phyloP scores from a whole-genome alignment of 768 basidiomycete species.

The Tylopilus plumbeoviolaceoides region DNA sequence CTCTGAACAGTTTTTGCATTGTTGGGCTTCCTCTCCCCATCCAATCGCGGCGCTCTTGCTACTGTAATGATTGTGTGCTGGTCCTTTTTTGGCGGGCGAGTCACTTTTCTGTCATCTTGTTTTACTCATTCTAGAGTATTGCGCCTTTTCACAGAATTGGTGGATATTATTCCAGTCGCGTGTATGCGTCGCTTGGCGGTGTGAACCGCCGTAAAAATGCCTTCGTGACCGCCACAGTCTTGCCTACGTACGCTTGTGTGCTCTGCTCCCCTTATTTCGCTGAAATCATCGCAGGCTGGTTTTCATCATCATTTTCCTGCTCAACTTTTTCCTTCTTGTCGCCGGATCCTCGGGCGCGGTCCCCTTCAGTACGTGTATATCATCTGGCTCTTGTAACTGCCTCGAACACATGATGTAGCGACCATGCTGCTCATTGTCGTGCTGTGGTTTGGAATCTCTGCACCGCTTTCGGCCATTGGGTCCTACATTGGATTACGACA shows the following conservation, averaged over 20 bases:
- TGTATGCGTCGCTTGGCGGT: conserved; percentile 74
- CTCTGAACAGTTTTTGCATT: conserved; percentile 72
- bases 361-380: conserved; percentile 66
- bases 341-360: conserved; percentile 93
- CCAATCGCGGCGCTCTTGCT: conserved; percentile 90
- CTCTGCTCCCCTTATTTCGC: background rate
- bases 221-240: conserved; percentile 81
- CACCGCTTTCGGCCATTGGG: conserved; percentile 82
- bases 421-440: conserved; percentile 82
- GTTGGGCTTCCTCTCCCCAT: conserved; percentile 90
- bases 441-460: conserved; percentile 93
- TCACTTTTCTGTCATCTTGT: background rate
- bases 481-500: conserved; percentile 84
- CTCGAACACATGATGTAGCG: conserved; percentile 36
- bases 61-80: conserved; percentile 69
- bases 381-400: background rate
- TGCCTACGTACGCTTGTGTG: conserved; percentile 66
- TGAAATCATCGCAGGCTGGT: conserved; percentile 51
- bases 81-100: conserved; percentile 86
- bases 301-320: conserved; percentile 81
- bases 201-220: conserved; percentile 74
- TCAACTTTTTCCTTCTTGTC: conserved; percentile 83
- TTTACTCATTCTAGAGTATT: background rate
- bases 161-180: conserved; percentile 83
- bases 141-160: conserved; percentile 51